Base-by-base conservation (phyloP, 129 eudicot species). In the Arctium lappa region DNA sequence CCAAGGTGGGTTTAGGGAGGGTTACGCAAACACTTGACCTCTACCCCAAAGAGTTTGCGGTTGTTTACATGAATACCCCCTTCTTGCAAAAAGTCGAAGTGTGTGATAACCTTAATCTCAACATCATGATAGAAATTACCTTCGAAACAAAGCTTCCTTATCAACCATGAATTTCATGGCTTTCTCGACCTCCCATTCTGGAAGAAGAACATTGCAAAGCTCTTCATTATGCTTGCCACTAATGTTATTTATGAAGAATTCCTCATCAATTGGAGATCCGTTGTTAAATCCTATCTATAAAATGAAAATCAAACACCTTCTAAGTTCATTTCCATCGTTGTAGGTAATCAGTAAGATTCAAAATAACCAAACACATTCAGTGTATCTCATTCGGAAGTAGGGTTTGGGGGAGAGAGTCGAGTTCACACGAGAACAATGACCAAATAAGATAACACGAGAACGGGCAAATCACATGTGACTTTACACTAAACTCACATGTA, bases 171-270 rank as follows among this genome's bases (percentile, higher is more conserved):
- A 95, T 37, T 92, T 78, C 86, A 86, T 80, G 65, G 97, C 98
- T 82, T 78, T 88, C 73, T 87, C 77, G 8, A 91, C 78, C 66
- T 95, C 97, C 98, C 98, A 93, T 29, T 90, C 97, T 0, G 97
- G 98, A 70, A 95, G 89, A 33, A 95, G 97, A 77, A 87, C 80
- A 16, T 53, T 60, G 34, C 93, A 90, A 77, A 95, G 95, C 79
- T 95, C 94, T 75, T 95, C 98, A 44, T 95, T 95, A 73, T 95
- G 97, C 88, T 75, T 91, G 37, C 98, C 98, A 69, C 94, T 90
- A 38, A 95, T 89, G 83, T 86, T 86, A 66, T 91, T 82, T 34
- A 88, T 38, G 79, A 89, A 95, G 90, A 91, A 92, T 44, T 95
- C 98, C 79, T 95, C 98, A 70, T 83, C 89, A 42, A 95, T 95